Base-by-base conservation (phyloP, 768 basidiomycete genomes). In the Grammothele lineata region DNA sequence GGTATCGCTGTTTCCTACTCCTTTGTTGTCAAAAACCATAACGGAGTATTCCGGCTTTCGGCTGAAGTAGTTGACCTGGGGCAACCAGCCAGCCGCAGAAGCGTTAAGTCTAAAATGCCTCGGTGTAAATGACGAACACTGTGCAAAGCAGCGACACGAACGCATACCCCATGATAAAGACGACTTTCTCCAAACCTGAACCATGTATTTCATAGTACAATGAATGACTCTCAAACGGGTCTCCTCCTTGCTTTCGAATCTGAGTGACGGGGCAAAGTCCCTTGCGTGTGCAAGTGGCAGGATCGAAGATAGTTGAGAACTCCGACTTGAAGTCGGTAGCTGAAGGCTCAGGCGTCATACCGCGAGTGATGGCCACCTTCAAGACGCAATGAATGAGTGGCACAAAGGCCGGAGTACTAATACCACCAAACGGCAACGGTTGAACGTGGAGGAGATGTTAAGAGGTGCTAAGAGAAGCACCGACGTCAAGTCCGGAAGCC, bases 191-290 rank as follows among this genome's bases (percentile, higher is more conserved):
- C 9, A 74, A 73, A 0, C 83, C 83, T 3, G 53, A 66, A 3
- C 88, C 90, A 62, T 92, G 90, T 33, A 82, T 75, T 62, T 90
- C 87, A 52, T 75, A 91, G 63, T 91, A 92, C 2, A 91, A 68
- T 1, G 85, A 86, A 58, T 88, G 86, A 40, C 77, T 81, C 57
- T 85, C 77, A 3, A 81, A 50, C 0, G 73, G 63, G 41, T 72
- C 66, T 3, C 63, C 63, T 3, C n/a, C 63, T 68, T 54, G 78
- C 73, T 69, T 65, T 22, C 71, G 70, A 4, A 80, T 65, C 23
- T 69, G 57, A 2, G 80, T 80, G 14, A 89, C 81, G 2, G 85
- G 86, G 58, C 87, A 91, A n/a, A 88, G 71, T 6, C 89, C 89
- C 41, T 82, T 83, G 25, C 79, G 75, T 4, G 75, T 69, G 56